phyloP scores from a whole-genome alignment of 2,329 filamentous ascomycete species.

The Claviceps sp. region DNA sequence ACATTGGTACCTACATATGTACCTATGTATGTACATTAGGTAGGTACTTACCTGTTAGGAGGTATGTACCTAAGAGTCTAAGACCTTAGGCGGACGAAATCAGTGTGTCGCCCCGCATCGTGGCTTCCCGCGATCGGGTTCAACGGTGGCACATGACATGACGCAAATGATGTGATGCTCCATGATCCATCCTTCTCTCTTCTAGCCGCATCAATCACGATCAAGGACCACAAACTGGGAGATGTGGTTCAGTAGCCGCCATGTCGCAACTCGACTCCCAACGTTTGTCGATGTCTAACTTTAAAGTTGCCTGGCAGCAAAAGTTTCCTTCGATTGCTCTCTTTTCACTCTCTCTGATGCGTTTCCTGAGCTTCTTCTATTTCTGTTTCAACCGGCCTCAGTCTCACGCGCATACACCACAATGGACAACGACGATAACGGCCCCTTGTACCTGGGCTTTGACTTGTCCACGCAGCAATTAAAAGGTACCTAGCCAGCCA shows the following conservation, averaged over 20 bases:
- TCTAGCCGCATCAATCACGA: constrained; percentile 2
- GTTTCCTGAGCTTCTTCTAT: background rate
- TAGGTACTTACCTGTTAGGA: too few species aligned
- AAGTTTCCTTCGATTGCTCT: background rate
- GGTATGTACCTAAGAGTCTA: too few species aligned
- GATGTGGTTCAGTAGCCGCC: background rate
- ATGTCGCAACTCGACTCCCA: background rate
- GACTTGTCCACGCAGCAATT: constrained; percentile 95
- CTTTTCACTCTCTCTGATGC: background rate
- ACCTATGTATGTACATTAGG: too few species aligned
- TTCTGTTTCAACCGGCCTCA: too few species aligned
- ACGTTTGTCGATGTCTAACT: background rate
- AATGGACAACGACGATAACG: constrained; percentile 10
- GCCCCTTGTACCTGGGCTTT: constrained; percentile 75
- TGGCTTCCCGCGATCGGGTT: too few species aligned
- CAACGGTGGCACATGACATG: too few species aligned
- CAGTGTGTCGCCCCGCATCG: too few species aligned
- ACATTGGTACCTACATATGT: too few species aligned
- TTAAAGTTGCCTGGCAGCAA: background rate
- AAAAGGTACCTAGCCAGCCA: constrained; percentile 53
- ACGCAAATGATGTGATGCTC: too few species aligned
- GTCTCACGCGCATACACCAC: background rate
- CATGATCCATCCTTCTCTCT: too few species aligned
- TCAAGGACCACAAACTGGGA: background rate
- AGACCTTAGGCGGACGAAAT: too few species aligned